Evolutionary conservation across 352 stramenopile species (phyloP), one percentile per base, ranked within the genome.

Genomic region (Phytopythium mirpurense): DNA sequence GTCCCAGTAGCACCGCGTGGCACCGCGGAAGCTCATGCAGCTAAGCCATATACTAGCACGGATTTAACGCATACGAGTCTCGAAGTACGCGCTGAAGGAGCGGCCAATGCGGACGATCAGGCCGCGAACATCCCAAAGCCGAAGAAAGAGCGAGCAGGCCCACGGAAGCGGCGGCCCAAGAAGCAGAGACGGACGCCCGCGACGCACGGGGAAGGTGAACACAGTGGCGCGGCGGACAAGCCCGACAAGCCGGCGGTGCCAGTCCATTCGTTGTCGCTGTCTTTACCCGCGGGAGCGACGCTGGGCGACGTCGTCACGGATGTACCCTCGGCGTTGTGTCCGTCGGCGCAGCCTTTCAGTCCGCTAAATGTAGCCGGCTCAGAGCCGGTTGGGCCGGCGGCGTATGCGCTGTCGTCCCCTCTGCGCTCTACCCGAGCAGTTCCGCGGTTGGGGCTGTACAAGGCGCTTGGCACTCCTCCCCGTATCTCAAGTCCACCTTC

Each of bases 111-210:
- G 14, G 50, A 56, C 5, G 9, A 26, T n/a, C 9, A 19, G 27
- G 32, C 19, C 15, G 45, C 19, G 23, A 62, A 61, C 35, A 49
- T 34, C 0, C 32, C 35, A 5, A 59, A 53, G 41, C 56, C 36
- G 4, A 56, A 55, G 24, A 83, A 84, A 41, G 71, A 68, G 27
- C 78, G 85, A 62, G 73, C 66, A 9, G 78, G 78, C 0, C 78
- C 78, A 31, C 74, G 78, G 12, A 88, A 88, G 44, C 68, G 78
- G 19, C 68, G 75, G 14, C 57, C 81, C 9, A 89, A 88, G 63
- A 88, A 88, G 62, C 83, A 83, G 16, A 3, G 31, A 9, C 46
- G 42, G 46, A 24, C 29, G 31, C 12, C 31, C 7, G 19, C 31
- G 3, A 18, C 16, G 31, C 27, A 27, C 29, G 27, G 41, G 7